Conservation (phyloP, 2,329 filamentous ascomycete species). For the Monosporascus sp. region DNA sequence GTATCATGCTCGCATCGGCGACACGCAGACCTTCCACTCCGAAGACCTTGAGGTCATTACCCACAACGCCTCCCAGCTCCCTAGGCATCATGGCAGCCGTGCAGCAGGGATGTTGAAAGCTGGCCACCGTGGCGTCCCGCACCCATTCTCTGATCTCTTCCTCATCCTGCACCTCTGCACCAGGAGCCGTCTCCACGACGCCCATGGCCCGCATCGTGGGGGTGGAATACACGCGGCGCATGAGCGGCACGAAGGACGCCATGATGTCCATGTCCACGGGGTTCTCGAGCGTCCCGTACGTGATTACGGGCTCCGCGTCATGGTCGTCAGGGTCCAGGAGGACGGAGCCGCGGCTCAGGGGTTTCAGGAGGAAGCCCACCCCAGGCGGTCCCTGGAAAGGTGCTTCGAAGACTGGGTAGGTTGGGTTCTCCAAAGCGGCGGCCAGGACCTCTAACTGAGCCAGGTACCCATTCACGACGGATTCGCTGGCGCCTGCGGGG, state of each 20-base stretch:
- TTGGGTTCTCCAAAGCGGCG: conserved; percentile 14
- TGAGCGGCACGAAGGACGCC: conserved; percentile 25
- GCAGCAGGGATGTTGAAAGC: conserved; percentile 34
- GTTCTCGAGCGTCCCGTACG: conserved; percentile 29
- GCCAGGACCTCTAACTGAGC: conserved; percentile 16
- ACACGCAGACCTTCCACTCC: not conserved
- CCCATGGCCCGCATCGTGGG: conserved; percentile 21
- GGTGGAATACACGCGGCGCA: conserved; percentile 21
- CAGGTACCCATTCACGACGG: not conserved
- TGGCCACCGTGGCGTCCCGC: conserved; percentile 21
- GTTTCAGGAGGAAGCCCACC: conserved; percentile 23
- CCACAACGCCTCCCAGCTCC: not conserved
- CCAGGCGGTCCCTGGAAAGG: conserved; percentile 20
- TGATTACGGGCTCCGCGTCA: conserved; percentile 24
- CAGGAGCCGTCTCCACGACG: conserved; percentile 25
- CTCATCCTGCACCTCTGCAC: conserved; percentile 12
- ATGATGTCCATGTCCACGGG: conserved; percentile 31
- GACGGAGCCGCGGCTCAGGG: conserved; percentile 30
- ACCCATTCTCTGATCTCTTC: conserved; percentile 22
- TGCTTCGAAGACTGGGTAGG: conserved; percentile 25
- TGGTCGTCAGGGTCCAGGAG: conserved; percentile 15
- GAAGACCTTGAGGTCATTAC: not conserved
- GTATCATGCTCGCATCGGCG: not conserved
- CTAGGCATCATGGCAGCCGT: conserved; percentile 25
- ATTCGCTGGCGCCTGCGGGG: not conserved